phyloP scores from a whole-genome alignment of 106 monocot species.

The Acorus gramineus region DNA sequence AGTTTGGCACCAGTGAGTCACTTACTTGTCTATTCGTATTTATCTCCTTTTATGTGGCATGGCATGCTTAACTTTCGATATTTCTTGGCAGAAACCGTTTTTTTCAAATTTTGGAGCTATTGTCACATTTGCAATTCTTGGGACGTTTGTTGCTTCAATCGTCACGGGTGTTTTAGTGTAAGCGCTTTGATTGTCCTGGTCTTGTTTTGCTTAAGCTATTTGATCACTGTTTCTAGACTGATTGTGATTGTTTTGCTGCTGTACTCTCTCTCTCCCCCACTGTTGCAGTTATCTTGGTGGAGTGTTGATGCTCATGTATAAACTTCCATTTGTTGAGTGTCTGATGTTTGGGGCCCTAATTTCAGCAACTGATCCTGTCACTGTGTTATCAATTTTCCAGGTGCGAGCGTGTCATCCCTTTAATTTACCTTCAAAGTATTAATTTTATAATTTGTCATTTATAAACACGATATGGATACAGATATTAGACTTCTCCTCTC shows the following conservation, averaged over 20 bases:
- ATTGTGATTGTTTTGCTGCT: not conserved
- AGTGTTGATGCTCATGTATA: slow-evolving; percentile 80
- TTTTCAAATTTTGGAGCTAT: slow-evolving; percentile 99
- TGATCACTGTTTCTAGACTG: not conserved
- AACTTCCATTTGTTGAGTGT: slow-evolving; percentile 81
- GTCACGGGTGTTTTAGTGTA: slow-evolving; percentile 93
- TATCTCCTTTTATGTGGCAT: slow-evolving; percentile 1
- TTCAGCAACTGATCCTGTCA: slow-evolving; percentile 98
- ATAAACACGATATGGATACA: too few species aligned
- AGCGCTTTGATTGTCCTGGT: slow-evolving; percentile 15
- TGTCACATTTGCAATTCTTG: slow-evolving; percentile 86
- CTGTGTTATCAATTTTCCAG: slow-evolving; percentile 95
- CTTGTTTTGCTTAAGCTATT: not conserved
- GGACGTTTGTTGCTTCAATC: slow-evolving; percentile 85
- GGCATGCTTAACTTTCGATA: not conserved
- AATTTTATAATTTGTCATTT: not conserved
- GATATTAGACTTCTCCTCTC: too few species aligned
- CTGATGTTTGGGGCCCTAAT: slow-evolving; percentile 99
- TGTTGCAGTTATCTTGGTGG: slow-evolving; percentile 88
- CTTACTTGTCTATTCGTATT: not conserved
- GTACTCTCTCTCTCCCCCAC: not conserved
- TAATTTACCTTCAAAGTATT: not conserved
- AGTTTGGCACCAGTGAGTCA: slow-evolving; percentile 97
- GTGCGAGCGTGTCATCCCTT: slow-evolving; percentile 20
- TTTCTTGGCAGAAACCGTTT: slow-evolving; percentile 78